Percentiles rank a stretch among this genome's conserved stretches.
These are phyloP conservation scores for Termitomyces eurrhizus DNA, from an alignment of 768 basidiomycete genomes.

Conservation along the genomic window DNA sequence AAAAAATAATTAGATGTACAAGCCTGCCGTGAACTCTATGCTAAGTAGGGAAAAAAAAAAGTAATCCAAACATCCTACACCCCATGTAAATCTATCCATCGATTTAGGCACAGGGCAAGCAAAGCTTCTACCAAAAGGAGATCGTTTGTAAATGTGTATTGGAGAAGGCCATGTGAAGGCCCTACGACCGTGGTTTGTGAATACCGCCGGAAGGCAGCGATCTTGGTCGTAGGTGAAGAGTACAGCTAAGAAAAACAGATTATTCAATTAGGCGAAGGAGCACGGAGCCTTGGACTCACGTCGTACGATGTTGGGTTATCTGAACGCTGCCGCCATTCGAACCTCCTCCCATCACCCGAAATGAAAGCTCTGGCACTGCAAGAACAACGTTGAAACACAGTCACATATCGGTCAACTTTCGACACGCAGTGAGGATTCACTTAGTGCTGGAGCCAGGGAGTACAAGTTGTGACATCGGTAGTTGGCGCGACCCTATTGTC, in stretches of 20 bases:
- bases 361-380: constrained; percentile 57
- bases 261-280: constrained; percentile 4
- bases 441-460: constrained; percentile 44
- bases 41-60: constrained; percentile 1
- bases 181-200: constrained; percentile 55
- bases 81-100: constrained; percentile 66
- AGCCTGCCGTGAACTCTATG: constrained; percentile 10
- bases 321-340: constrained; percentile 60
- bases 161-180: constrained; percentile 56
- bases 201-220: constrained; percentile 58
- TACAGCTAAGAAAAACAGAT: constrained; percentile 34
- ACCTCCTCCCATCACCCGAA: constrained; percentile 51
- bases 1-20: constrained; percentile 1
- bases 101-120: constrained; percentile 65
- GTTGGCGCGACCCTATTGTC: constrained; percentile 47
- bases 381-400: constrained; percentile 17
- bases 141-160: constrained; percentile 61
- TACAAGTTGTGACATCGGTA: constrained; percentile 64
- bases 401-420: constrained; percentile 13
- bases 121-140: constrained; percentile 59
- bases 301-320: constrained; percentile 54
- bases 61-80: constrained; percentile 27
- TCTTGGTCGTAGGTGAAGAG: constrained; percentile 41
- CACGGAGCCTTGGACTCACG: constrained; percentile 34
- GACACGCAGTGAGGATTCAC: constrained; percentile 32